Conservation (phyloP, 306 rosid genomes). For the Mimosa pudica region DNA sequence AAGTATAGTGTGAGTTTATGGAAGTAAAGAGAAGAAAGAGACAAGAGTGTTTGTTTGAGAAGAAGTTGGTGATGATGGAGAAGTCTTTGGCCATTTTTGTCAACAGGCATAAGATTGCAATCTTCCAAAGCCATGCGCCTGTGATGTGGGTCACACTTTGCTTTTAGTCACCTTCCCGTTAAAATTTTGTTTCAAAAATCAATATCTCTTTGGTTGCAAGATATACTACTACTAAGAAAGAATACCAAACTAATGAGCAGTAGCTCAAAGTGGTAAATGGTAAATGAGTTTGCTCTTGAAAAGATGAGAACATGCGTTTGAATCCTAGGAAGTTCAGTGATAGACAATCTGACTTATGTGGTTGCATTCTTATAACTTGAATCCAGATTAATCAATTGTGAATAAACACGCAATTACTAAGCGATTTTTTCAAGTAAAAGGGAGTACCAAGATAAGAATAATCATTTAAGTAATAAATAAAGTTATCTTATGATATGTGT, state of each 20-base stretch:
- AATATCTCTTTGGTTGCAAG: conserved; percentile 33
- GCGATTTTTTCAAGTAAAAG: too few species aligned
- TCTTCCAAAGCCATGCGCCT: conserved; percentile 84
- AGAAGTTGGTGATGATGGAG: conserved; percentile 46
- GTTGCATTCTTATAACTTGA: too few species aligned
- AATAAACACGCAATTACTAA: too few species aligned
- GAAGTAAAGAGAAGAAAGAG: conserved; percentile 53
- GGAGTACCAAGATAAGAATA: too few species aligned
- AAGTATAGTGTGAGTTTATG: conserved; percentile 54
- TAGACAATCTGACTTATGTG: too few species aligned
- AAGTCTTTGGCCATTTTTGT: conserved; percentile 68
- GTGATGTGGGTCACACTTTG: conserved; percentile 81
- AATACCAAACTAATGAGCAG: too few species aligned
- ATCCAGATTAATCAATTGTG: too few species aligned
- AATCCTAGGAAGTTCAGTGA: too few species aligned
- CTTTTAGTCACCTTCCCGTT: conserved; percentile 34
- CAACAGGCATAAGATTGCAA: conserved; percentile 80
- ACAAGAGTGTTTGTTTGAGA: conserved; percentile 58
- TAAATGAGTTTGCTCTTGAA: too few species aligned
- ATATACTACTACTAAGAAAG: not conserved
- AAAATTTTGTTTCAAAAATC: conserved; percentile 27
- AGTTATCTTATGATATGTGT: not conserved
- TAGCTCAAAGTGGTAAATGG: too few species aligned
- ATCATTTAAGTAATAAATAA: not conserved
- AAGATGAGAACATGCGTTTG: too few species aligned